Conservation (phyloP, 306 rosid species). For the Inga oerstediana region DNA sequence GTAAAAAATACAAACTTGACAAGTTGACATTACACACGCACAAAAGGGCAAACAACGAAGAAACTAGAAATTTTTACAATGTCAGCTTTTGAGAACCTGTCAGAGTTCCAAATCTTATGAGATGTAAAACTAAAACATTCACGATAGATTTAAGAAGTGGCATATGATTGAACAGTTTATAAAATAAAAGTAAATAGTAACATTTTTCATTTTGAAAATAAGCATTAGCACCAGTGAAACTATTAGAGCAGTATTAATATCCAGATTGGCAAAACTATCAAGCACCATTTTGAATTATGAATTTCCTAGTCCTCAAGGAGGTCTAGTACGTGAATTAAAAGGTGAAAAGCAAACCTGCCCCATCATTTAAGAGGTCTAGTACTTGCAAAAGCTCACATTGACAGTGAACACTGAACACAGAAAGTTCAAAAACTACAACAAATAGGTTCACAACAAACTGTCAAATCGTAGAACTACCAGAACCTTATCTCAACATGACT, state of each 20-base stretch:
- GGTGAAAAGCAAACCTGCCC: not conserved
- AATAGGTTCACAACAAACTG: constrained; percentile 23
- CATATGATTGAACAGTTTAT: not conserved
- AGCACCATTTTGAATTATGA: not conserved
- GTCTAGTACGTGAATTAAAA: not conserved
- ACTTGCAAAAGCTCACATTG: not conserved
- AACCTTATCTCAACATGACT: not conserved
- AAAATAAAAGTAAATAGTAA: not conserved
- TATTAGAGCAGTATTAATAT: not conserved
- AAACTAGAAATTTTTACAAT: not conserved
- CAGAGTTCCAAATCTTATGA: not conserved
- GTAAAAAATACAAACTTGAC: not conserved
- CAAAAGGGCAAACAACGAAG: not conserved
- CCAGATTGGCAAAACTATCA: not conserved
- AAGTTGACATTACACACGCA: not conserved
- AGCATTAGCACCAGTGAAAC: not conserved
- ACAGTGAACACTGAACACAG: not conserved
- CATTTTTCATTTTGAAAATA: not conserved
- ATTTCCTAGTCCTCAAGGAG: not conserved
- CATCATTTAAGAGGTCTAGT: not conserved
- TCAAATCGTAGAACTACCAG: constrained; percentile 15
- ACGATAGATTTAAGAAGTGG: not conserved
- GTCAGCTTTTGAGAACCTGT: not conserved
- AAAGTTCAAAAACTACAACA: constrained; percentile 9
- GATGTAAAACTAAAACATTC: not conserved